Percentiles rank a stretch among this genome's conserved stretches.
phyloP scores from a whole-genome alignment of 805 yeast genomes.

The Yarrowia deformans region DNA sequence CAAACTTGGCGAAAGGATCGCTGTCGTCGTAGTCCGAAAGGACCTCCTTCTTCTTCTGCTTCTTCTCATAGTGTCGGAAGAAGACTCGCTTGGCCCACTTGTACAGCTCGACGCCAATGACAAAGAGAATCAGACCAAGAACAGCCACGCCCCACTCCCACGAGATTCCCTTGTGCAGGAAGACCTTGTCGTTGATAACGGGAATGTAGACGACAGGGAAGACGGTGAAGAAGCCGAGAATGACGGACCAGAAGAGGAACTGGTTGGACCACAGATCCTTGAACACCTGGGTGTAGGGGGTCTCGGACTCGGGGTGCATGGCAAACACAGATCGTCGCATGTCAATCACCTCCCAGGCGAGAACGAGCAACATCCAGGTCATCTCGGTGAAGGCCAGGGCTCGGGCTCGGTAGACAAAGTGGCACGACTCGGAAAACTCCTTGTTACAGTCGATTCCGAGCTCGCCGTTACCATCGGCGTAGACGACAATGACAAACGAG shows the following conservation, averaged over 20 bases:
- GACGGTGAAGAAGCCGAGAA: slow-evolving; percentile 70
- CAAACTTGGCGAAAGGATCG: slow-evolving; percentile 68
- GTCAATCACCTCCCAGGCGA: slow-evolving; percentile 87
- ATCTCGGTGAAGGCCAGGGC: slow-evolving; percentile 78
- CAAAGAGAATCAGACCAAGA: slow-evolving; percentile 65
- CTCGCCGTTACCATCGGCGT: slow-evolving; percentile 68
- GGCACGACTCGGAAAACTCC: slow-evolving; percentile 57
- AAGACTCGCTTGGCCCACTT: slow-evolving; percentile 69
- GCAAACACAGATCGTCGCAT: slow-evolving; percentile 71
- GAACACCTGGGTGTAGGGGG: slow-evolving; percentile 66
- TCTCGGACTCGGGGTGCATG: slow-evolving; percentile 70
- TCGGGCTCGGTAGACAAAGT: slow-evolving; percentile 73
- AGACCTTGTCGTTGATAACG: slow-evolving; percentile 79
- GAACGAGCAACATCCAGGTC: slow-evolving; percentile 84
- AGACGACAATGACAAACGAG: slow-evolving; percentile 70
- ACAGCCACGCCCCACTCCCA: slow-evolving; percentile 81
- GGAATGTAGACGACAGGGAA: slow-evolving; percentile 89
- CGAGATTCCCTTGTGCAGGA: slow-evolving; percentile 72
- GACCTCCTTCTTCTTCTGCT: slow-evolving; percentile 59
- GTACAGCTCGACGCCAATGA: slow-evolving; percentile 69
- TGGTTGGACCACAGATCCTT: slow-evolving; percentile 75
- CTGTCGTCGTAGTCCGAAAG: slow-evolving; percentile 68
- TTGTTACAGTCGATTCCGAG: slow-evolving; percentile 72
- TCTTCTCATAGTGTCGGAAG: slow-evolving; percentile 51
- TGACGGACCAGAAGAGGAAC: slow-evolving; percentile 81